These are phyloP conservation scores for Aspergillus mulundensis DNA, from an alignment of 495 filamentous ascomycete species.

Conservation along the genomic window DNA sequence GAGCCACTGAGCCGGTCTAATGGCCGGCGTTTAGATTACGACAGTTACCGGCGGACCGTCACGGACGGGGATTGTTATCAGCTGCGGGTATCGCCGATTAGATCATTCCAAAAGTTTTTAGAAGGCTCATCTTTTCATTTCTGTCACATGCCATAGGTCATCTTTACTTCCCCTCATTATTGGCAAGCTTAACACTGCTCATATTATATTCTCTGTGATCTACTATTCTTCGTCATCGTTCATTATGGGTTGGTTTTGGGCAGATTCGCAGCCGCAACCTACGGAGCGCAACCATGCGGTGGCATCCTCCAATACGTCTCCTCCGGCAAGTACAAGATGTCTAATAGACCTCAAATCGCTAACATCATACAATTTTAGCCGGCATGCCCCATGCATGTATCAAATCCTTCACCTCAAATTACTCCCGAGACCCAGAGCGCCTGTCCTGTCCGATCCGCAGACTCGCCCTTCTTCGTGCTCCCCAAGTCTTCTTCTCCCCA, in stretches of 20 bases:
- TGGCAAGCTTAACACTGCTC: no score
- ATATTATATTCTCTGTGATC: no score
- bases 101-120: constrained; percentile 6
- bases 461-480: constrained; percentile 38
- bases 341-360: constrained; percentile 18
- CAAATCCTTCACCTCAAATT: constrained; percentile 39
- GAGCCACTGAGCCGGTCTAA: no score
- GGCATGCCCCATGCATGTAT: constrained; percentile 86
- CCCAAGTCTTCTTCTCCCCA: constrained; percentile 26
- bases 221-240: neutral
- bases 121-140: neutral
- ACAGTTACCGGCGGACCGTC: neutral
- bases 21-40: neutral
- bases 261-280: constrained; percentile 55
- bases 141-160: neutral
- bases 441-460: constrained; percentile 50
- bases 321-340: constrained; percentile 63
- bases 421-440: constrained; percentile 40
- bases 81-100: constrained; percentile 4
- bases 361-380: constrained; percentile 52
- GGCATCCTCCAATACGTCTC: constrained; percentile 38
- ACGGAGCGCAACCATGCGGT: constrained; percentile 41
- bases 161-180: neutral
- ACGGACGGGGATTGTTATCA: constrained; percentile 5
- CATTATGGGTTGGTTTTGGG: constrained; percentile 98